Conservation (phyloP, 331 rosid species). For the Rhamnella rubrinervis region DNA sequence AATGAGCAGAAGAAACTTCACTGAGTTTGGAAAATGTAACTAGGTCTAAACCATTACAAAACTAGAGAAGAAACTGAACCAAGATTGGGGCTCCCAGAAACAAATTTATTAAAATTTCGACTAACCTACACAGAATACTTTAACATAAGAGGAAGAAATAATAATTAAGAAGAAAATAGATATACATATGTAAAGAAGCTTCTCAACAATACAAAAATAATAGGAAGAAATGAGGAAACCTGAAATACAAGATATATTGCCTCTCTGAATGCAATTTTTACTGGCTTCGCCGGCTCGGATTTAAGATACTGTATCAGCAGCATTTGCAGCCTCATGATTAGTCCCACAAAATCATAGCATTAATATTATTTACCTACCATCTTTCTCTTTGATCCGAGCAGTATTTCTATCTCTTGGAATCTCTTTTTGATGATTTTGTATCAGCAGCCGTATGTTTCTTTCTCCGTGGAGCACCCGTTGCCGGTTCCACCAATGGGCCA, state of each 20-base stretch:
- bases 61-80: slow-evolving; percentile 11
- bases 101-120: slow-evolving; percentile 51
- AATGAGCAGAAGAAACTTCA: background rate
- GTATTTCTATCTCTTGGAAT: slow-evolving; percentile 38
- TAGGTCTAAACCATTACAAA: background rate
- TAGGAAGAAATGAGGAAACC: slow-evolving; percentile 37
- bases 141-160: slow-evolving; percentile 27
- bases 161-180: slow-evolving; percentile 22
- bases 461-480: slow-evolving; percentile 66
- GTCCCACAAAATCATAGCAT: slow-evolving; percentile 44
- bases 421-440: slow-evolving; percentile 55
- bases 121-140: slow-evolving; percentile 38
- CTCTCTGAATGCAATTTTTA: slow-evolving; percentile 49
- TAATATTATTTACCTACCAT: slow-evolving; percentile 41
- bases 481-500: slow-evolving; percentile 79
- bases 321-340: slow-evolving; percentile 49
- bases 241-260: slow-evolving; percentile 42
- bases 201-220: slow-evolving; percentile 41
- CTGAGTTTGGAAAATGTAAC: background rate
- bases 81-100: slow-evolving; percentile 32
- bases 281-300: slow-evolving; percentile 41
- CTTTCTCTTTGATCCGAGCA: slow-evolving; percentile 32
- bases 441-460: slow-evolving; percentile 72
- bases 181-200: slow-evolving; percentile 58
- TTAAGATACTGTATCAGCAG: slow-evolving; percentile 40